Conservation (phyloP, 179 eudicot genomes). For the Drosera spatulata region DNA sequence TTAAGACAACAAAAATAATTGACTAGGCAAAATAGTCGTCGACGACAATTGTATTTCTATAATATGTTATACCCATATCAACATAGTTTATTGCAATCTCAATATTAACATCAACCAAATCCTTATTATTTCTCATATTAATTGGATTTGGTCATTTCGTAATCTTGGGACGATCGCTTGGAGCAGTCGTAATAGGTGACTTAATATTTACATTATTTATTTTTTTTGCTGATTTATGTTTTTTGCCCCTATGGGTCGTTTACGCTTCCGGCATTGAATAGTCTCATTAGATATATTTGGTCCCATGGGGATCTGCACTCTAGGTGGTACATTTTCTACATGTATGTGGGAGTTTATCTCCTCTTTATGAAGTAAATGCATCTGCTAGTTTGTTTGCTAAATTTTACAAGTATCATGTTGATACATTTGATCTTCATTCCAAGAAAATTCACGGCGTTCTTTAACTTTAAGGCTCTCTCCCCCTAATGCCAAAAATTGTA, state of each 20-base stretch:
- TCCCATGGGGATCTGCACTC: constrained; percentile 2
- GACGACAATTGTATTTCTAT: neutral
- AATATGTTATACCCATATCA: neutral
- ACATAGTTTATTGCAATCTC: neutral
- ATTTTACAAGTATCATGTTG: no score
- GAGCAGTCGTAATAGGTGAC: no score
- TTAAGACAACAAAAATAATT: neutral
- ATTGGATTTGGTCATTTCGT: neutral
- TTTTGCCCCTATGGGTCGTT: neutral
- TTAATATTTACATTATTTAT: neutral
- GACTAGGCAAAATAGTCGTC: constrained; percentile 1
- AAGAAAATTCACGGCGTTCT: no score
- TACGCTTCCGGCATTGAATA: constrained; percentile 1
- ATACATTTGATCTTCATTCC: no score
- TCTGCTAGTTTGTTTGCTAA: no score
- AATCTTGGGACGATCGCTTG: neutral
- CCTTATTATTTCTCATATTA: neutral
- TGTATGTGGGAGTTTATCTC: no score
- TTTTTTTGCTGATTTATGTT: neutral
- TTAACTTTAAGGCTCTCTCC: no score
- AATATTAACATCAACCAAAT: neutral
- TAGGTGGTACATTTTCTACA: neutral
- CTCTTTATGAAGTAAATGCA: no score
- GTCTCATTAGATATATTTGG: neutral
- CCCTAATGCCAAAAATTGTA: no score